phyloP scores from a whole-genome alignment of 768 basidiomycete genomes.

The Boletus rufocinnamomeus region DNA sequence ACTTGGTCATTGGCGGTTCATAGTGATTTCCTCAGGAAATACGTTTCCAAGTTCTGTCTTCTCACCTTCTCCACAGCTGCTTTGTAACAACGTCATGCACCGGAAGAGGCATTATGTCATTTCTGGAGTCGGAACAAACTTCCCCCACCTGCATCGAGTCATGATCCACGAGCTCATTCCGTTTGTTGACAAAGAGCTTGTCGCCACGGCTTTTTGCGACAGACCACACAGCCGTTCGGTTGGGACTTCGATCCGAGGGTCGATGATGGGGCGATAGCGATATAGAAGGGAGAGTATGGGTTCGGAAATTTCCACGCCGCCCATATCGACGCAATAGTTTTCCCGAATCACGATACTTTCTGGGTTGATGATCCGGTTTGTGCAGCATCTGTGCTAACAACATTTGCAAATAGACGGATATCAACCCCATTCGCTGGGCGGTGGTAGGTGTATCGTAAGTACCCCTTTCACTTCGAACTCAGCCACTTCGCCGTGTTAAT shows the following conservation, averaged over 20 bases:
- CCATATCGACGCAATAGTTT: constrained; percentile 19
- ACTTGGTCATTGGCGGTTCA: constrained; percentile 21
- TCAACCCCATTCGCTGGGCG: no score
- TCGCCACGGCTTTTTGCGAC: constrained; percentile 15
- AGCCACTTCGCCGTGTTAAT: no score
- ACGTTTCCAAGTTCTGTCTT: constrained; percentile 16
- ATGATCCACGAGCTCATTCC: constrained; percentile 26
- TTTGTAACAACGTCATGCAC: constrained; percentile 15
- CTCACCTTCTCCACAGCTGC: constrained; percentile 3
- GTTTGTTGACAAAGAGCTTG: constrained; percentile 21
- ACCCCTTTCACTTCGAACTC: no score
- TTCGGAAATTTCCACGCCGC: constrained; percentile 19
- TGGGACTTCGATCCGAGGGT: constrained; percentile 21
- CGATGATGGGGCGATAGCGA: constrained; percentile 10
- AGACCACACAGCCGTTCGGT: constrained; percentile 16
- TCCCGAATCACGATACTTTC: no score
- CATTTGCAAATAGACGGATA: no score
- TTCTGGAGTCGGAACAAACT: constrained; percentile 15
- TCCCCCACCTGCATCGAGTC: constrained; percentile 12
- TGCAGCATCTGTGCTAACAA: no score
- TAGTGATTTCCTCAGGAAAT: constrained; percentile 17
- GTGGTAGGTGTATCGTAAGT: no score
- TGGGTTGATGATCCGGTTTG: no score
- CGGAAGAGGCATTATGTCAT: constrained; percentile 15
- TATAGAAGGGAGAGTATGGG: constrained; percentile 24